Base-by-base conservation (phyloP, 768 basidiomycete species). In the Tulasnella sp. region DNA sequence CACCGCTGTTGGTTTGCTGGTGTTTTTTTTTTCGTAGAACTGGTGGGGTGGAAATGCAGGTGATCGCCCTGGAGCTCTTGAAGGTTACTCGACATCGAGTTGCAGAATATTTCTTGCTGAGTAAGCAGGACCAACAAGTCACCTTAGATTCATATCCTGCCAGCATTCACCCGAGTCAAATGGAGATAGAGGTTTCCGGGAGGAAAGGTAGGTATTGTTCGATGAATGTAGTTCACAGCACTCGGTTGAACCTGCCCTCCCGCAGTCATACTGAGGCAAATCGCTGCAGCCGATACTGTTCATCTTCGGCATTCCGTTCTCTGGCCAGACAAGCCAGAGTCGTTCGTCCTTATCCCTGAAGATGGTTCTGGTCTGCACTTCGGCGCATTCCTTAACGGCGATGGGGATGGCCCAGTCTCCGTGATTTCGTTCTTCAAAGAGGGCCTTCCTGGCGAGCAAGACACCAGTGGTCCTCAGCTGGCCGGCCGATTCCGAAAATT, bases 401-500 rank as follows among this genome's bases (percentile, higher is more conserved):
- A 18, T 40, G 44, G 20, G 18, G 5, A 26, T 7, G 39, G 48
- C 6, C 37, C 44, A 11, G 20, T 75, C 26, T 75, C 74, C 23
- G 74, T 75, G 16, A 75, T 75, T 29, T 75, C 74, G 42, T 48
- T 75, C 2, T 75, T 75, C 46, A 26, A 46, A 55, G 74, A 75
- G 32, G 5, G 46, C 20, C 74, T 75, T 10, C 55, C 46, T 32
- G 44, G 23, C 35, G 61, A 2, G 2, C 61, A 40, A 32, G 74
- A 44, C 18, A n/a, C 44, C 23, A 1, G 3, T 32, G 10, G 35
- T 26, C 39, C 23, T 13, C 40, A 23, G 37, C 35, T 3, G 6
- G 44, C 74, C n/a, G 74, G 46, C 13, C 74, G 74, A 37, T 75
- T 75, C 32, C 44, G 74, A 9, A 75, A 75, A 57, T 75, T 75